Evolutionary conservation across 495 filamentous ascomycete species (phyloP).

Genomic region (Talaromyces proteolyticus): DNA sequence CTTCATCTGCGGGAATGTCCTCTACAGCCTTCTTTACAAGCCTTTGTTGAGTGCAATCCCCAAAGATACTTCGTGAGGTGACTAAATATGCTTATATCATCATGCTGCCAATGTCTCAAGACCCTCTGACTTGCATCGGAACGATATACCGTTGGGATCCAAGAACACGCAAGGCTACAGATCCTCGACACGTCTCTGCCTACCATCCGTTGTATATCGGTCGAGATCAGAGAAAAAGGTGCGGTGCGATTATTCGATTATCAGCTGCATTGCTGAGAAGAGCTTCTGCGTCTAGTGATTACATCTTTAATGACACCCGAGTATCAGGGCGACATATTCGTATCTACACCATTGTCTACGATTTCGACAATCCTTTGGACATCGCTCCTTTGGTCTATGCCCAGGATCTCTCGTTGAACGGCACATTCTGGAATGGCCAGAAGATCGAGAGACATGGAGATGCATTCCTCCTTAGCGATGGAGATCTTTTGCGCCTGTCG

Average conservation of each 20-base stretch:
- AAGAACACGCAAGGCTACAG: background rate
- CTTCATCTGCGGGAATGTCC: background rate
- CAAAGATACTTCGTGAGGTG: too few relatives aligned
- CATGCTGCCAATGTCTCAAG: background rate
- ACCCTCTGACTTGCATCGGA: constrained; percentile 13
- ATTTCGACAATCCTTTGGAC: constrained; percentile 22
- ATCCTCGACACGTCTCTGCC: constrained; percentile 18
- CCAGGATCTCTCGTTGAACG: constrained; percentile 53
- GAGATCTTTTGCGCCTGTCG: constrained; percentile 40
- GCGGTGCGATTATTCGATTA: constrained; percentile 15
- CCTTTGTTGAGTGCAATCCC: too few relatives aligned
- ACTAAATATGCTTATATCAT: too few relatives aligned
- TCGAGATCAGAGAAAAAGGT: constrained; percentile 21
- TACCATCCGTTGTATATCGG: constrained; percentile 31
- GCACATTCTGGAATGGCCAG: constrained; percentile 45
- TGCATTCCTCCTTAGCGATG: constrained; percentile 45
- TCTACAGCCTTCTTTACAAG: background rate
- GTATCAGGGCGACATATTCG: constrained; percentile 56
- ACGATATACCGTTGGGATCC: constrained; percentile 19
- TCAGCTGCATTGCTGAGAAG: constrained; percentile 4
- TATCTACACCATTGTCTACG: constrained; percentile 55
- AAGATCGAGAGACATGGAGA: constrained; percentile 35
- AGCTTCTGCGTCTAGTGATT: constrained; percentile 20
- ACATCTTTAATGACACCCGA: constrained; percentile 30
- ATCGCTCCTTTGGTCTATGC: constrained; percentile 52